These are phyloP conservation scores for Voacanga thouarsii DNA, from an alignment of 257 asterid species.

Conservation along the genomic window DNA sequence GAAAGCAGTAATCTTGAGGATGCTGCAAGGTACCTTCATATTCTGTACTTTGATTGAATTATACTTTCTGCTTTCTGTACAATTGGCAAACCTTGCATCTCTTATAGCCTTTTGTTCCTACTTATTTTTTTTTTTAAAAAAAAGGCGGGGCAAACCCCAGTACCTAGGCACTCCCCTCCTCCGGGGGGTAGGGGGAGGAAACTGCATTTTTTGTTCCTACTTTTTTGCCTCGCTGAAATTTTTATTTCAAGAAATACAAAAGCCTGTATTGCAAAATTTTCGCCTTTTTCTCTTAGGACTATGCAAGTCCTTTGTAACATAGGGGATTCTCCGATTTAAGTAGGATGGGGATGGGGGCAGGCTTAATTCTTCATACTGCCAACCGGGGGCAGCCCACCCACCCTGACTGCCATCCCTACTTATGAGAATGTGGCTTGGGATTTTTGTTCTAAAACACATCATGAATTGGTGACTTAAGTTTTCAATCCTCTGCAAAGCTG, in stretches of 20 bases:
- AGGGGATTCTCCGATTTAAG: no score
- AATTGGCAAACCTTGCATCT: neutral
- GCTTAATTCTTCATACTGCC: no score
- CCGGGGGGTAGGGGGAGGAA: no score
- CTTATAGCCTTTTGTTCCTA: neutral
- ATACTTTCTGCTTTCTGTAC: neutral
- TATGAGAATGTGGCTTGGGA: neutral
- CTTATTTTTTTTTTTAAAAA: no score
- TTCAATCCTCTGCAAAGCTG: neutral
- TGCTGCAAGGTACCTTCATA: conserved; percentile 64
- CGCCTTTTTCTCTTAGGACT: neutral
- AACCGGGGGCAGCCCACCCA: no score
- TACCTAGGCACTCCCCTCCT: no score
- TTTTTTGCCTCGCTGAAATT: neutral
- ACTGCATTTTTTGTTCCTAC: neutral
- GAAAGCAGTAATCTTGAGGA: conserved; percentile 82
- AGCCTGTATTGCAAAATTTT: neutral
- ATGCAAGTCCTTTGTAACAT: neutral
- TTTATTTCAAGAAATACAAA: neutral
- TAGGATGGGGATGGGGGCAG: no score
- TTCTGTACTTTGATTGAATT: neutral
- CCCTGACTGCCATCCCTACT: neutral
- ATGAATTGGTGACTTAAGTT: neutral
- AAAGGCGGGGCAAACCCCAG: no score
- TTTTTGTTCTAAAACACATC: neutral